Percentiles rank a stretch among this genome's conserved stretches.
These are phyloP conservation scores for Rheum nobile DNA, from an alignment of 148 eudicot genomes.

Conservation along the genomic window DNA sequence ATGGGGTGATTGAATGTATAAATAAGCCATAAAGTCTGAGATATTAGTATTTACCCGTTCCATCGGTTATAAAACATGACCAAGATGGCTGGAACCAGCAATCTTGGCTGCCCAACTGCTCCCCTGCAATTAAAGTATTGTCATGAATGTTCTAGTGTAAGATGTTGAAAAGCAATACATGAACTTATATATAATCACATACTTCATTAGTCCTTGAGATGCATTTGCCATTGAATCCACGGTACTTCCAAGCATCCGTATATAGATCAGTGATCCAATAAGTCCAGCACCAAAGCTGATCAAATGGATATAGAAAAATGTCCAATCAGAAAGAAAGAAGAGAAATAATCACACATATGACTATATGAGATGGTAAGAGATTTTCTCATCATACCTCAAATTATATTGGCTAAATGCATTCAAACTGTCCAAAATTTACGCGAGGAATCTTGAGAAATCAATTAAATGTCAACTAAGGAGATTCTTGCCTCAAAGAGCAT, in stretches of 20 bases:
- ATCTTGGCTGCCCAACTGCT: constrained; percentile 86
- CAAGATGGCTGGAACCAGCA: constrained; percentile 83
- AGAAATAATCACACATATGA: neutral
- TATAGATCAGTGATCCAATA: constrained; percentile 73
- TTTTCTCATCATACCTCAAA: neutral
- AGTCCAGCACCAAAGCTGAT: constrained; percentile 88
- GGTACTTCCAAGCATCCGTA: constrained; percentile 92
- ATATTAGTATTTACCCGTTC: constrained; percentile 45
- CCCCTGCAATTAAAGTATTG: constrained; percentile 41
- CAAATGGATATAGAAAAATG: constrained; percentile 5
- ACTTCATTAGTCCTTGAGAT: constrained; percentile 63
- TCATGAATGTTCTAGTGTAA: neutral
- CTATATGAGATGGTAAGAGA: neutral
- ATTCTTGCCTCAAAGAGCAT: neutral
- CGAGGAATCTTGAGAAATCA: neutral
- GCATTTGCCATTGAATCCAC: constrained; percentile 87
- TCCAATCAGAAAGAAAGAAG: neutral
- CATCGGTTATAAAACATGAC: constrained; percentile 94
- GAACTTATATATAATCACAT: constrained; percentile 16
- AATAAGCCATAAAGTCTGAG: neutral
- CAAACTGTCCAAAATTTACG: neutral
- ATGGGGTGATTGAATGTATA: neutral
- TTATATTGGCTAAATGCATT: neutral
- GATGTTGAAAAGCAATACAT: neutral
- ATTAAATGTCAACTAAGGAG: neutral